These are phyloP conservation scores for Marasmius tenuissimus DNA, from an alignment of 1,284 basidiomycete species.

Conservation along the genomic window DNA sequence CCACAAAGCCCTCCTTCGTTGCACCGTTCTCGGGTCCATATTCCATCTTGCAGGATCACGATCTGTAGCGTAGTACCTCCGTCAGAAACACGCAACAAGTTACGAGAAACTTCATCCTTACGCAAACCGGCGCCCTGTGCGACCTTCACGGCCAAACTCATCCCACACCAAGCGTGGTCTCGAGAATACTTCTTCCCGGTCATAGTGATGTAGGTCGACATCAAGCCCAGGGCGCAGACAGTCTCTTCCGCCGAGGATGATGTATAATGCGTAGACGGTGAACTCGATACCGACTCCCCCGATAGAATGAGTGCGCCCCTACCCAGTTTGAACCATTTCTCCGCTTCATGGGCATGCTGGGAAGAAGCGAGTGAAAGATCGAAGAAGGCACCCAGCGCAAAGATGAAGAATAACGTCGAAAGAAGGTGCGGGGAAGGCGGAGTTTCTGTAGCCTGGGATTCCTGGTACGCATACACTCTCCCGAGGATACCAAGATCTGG, in stretches of 20 bases:
- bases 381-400: slow-evolving; percentile 52
- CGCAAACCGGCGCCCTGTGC: slow-evolving; percentile 38
- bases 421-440: slow-evolving; percentile 40
- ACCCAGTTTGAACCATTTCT: slow-evolving; percentile 18
- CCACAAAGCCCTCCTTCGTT: slow-evolving; percentile 46
- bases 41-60: slow-evolving; percentile 54
- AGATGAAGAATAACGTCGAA: slow-evolving; percentile 49
- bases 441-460: slow-evolving; percentile 10
- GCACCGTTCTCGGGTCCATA: slow-evolving; percentile 43
- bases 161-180: slow-evolving; percentile 50
- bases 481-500: background rate
- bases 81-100: background rate
- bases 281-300: slow-evolving; percentile 22
- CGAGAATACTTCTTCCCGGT: slow-evolving; percentile 45
- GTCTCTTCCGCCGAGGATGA: slow-evolving; percentile 31
- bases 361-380: slow-evolving; percentile 40
- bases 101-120: slow-evolving; percentile 24
- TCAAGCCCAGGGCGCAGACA: slow-evolving; percentile 50
- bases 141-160: slow-evolving; percentile 48
- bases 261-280: background rate
- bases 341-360: background rate
- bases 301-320: slow-evolving; percentile 44
- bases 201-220: slow-evolving; percentile 52
- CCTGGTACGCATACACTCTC: slow-evolving; percentile 23
- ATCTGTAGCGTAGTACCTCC: slow-evolving; percentile 30